phyloP scores from a whole-genome alignment of 768 basidiomycete species.

The Jaapia argillacea region DNA sequence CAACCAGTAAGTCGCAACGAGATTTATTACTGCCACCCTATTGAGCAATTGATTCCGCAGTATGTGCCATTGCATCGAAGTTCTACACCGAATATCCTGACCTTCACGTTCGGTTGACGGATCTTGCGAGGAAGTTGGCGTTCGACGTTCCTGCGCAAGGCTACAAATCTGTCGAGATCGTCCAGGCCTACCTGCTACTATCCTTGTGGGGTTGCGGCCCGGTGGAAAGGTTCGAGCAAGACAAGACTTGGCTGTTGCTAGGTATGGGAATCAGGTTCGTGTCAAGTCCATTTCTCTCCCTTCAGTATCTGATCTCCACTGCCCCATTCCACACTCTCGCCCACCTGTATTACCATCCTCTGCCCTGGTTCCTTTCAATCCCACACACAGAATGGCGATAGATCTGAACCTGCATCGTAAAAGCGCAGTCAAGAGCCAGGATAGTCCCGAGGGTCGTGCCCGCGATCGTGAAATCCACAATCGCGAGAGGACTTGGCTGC shows the following conservation, averaged over 20 bases:
- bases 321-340: background rate
- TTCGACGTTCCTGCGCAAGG: conserved; percentile 80
- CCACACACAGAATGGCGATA: conserved; percentile 68
- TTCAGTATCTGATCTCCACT: conserved; percentile 3
- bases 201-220: conserved; percentile 89
- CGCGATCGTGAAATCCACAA: conserved; percentile 85
- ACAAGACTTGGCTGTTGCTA: conserved; percentile 84
- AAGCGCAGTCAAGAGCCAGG: conserved; percentile 44
- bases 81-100: conserved; percentile 81
- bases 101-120: conserved; percentile 67
- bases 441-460: conserved; percentile 71
- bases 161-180: conserved; percentile 91
- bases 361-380: no score
- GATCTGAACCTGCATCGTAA: conserved; percentile 95
- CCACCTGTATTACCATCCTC: conserved; percentile 1
- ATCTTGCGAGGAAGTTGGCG: conserved; percentile 79
- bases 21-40: conserved; percentile 1
- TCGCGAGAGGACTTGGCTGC: conserved; percentile 89
- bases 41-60: conserved; percentile 30
- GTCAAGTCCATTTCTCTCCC: conserved; percentile 5
- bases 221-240: conserved; percentile 93
- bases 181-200: conserved; percentile 89
- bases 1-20: conserved; percentile 82
- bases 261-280: conserved; percentile 78
- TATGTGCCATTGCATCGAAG: conserved; percentile 91